Conservation (phyloP, 768 basidiomycete genomes). For the Boletus rex-veris region DNA sequence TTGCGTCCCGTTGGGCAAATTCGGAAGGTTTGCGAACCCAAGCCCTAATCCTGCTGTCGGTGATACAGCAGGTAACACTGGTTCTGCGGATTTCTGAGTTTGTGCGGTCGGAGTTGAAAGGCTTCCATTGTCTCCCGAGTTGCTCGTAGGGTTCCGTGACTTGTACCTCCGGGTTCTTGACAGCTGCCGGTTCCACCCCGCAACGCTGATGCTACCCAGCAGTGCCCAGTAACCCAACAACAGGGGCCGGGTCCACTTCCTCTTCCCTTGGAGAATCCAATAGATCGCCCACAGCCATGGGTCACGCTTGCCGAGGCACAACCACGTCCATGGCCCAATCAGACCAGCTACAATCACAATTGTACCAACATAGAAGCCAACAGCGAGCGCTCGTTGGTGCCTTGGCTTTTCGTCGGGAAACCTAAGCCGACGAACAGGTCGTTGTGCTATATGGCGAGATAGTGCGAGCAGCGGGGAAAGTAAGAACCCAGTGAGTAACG, state of each 20-base stretch:
- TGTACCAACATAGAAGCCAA: slow-evolving; percentile 78
- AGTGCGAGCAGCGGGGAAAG: slow-evolving; percentile 91
- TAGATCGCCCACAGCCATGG: slow-evolving; percentile 86
- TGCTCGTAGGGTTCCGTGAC: slow-evolving; percentile 37
- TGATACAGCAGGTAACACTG: slow-evolving; percentile 7
- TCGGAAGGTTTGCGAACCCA: slow-evolving; percentile 42
- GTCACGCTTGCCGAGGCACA: slow-evolving; percentile 76
- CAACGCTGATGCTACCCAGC: slow-evolving; percentile 79
- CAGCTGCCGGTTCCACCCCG: slow-evolving; percentile 92
- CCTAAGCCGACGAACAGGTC: slow-evolving; percentile 76
- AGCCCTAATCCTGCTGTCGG: slow-evolving; percentile 31
- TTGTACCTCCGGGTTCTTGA: slow-evolving; percentile 71
- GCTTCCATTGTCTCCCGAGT: slow-evolving; percentile 35
- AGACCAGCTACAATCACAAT: slow-evolving; percentile 74
- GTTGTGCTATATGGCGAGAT: slow-evolving; percentile 87
- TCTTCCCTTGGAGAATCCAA: slow-evolving; percentile 72
- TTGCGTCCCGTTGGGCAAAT: slow-evolving; percentile 55
- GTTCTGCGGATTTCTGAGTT: slow-evolving; percentile 19
- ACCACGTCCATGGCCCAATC: slow-evolving; percentile 90
- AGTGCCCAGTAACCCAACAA: slow-evolving; percentile 84
- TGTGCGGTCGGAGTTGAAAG: slow-evolving; percentile 27
- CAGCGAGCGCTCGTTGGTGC: slow-evolving; percentile 79
- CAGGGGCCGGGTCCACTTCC: slow-evolving; percentile 73
- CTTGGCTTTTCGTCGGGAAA: slow-evolving; percentile 79
- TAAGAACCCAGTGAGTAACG: slow-evolving; percentile 88